Evolutionary conservation across 2,329 filamentous ascomycete genomes (phyloP).

Genomic region (Pseudopithomyces maydicus): DNA sequence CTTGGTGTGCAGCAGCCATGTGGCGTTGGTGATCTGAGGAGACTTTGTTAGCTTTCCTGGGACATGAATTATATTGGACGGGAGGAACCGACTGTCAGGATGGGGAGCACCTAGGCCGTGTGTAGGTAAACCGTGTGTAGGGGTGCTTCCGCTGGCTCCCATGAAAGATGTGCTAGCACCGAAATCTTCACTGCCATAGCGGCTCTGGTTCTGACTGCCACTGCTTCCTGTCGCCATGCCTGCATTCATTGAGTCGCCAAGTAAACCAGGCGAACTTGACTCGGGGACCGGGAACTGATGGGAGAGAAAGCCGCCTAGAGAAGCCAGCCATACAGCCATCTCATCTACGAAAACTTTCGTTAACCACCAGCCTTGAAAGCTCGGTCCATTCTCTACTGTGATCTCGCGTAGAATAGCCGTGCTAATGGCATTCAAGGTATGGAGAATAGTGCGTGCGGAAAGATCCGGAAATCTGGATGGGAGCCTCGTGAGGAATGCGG

Average conservation of each 20-base stretch:
- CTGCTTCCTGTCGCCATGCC: constrained; percentile 40
- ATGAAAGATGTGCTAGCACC: constrained; percentile 41
- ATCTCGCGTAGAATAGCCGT: constrained; percentile 81
- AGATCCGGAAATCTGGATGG: constrained; percentile 76
- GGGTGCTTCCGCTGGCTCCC: constrained; percentile 28
- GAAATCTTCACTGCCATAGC: constrained; percentile 46
- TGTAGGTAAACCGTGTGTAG: constrained; percentile 31
- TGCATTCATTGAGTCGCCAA: constrained; percentile 36
- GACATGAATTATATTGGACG: no score
- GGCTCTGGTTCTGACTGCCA: constrained; percentile 45
- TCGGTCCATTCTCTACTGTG: constrained; percentile 76
- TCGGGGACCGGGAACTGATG: constrained; percentile 44
- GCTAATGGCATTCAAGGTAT: constrained; percentile 75
- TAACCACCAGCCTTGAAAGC: constrained; percentile 92
- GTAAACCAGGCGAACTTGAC: constrained; percentile 29
- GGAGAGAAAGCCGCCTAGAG: constrained; percentile 85
- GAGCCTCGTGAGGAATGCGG: constrained; percentile 71
- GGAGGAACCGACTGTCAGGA: constrained; percentile 43
- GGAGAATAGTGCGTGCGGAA: constrained; percentile 72
- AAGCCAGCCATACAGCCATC: constrained; percentile 87
- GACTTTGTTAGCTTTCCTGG: constrained; percentile 34
- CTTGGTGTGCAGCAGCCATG: constrained; percentile 34
- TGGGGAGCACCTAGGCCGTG: constrained; percentile 26
- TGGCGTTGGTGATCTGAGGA: constrained; percentile 40
- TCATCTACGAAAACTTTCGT: constrained; percentile 96